Conservation (phyloP, 257 asterid species). For the Cinchona pubescens region DNA sequence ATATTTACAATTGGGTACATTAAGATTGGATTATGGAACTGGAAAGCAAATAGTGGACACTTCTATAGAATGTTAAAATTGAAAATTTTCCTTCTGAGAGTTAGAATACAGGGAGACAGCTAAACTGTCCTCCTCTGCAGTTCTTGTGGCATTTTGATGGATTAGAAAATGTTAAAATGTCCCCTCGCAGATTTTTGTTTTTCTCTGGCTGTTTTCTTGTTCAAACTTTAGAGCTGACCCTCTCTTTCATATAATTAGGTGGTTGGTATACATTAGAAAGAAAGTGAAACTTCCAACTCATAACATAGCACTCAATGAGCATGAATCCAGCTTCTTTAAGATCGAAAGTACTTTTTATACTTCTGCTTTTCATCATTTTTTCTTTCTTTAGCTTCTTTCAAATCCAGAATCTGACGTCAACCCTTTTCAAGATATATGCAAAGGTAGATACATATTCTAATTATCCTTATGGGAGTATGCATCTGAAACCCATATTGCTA, state of each 20-base stretch:
- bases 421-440: not conserved
- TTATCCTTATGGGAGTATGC: too few relatives aligned
- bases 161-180: not conserved
- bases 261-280: not conserved
- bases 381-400: not conserved
- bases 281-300: not conserved
- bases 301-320: not conserved
- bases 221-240: not conserved
- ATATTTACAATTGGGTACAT: not conserved
- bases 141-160: not conserved
- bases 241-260: not conserved
- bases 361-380: not conserved
- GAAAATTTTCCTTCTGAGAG: not conserved
- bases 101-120: not conserved
- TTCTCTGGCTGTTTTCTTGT: not conserved
- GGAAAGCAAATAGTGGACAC: not conserved
- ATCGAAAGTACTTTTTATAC: not conserved
- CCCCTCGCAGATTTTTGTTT: not conserved
- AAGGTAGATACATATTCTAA: not conserved
- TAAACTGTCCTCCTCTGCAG: not conserved
- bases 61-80: not conserved
- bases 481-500: not conserved
- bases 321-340: not conserved
- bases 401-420: not conserved
- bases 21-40: not conserved